Evolutionary conservation across 1,139 yeast species (phyloP).

Genomic region (Saccharomyces hybrid): DNA sequence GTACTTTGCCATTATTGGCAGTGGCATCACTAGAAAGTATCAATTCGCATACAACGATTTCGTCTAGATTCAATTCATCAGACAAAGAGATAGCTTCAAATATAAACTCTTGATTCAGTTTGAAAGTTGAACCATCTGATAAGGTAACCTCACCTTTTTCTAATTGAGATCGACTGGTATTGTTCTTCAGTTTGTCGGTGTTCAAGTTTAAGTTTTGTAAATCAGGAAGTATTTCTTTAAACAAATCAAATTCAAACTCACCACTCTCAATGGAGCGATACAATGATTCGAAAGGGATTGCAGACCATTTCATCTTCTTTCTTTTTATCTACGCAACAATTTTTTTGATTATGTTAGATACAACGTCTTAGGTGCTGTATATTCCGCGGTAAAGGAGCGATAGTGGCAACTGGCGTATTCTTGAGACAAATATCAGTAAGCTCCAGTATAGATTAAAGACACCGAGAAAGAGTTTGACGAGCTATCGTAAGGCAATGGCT

Average conservation of each 20-base stretch:
- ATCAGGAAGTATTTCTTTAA: constrained; percentile 22
- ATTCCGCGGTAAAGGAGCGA: no score
- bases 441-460: no score
- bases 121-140: constrained; percentile 39
- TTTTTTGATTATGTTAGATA: no score
- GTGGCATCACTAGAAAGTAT: constrained; percentile 41
- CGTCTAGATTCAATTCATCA: constrained; percentile 66
- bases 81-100: constrained; percentile 43
- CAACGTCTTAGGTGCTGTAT: background rate
- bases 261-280: constrained; percentile 26
- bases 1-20: constrained; percentile 62
- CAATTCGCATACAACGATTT: constrained; percentile 50
- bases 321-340: no score
- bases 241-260: constrained; percentile 16
- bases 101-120: constrained; percentile 47
- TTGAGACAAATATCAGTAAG: no score
- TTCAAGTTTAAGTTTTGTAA: constrained; percentile 23
- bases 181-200: constrained; percentile 35
- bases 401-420: no score
- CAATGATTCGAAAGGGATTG: constrained; percentile 20
- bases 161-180: constrained; percentile 45
- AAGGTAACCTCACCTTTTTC: constrained; percentile 48
- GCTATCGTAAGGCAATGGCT: no score
- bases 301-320: constrained; percentile 20
- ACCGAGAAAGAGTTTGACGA: no score